phyloP scores from a whole-genome alignment of 306 rosid genomes.

The Gleditsia sinensis region DNA sequence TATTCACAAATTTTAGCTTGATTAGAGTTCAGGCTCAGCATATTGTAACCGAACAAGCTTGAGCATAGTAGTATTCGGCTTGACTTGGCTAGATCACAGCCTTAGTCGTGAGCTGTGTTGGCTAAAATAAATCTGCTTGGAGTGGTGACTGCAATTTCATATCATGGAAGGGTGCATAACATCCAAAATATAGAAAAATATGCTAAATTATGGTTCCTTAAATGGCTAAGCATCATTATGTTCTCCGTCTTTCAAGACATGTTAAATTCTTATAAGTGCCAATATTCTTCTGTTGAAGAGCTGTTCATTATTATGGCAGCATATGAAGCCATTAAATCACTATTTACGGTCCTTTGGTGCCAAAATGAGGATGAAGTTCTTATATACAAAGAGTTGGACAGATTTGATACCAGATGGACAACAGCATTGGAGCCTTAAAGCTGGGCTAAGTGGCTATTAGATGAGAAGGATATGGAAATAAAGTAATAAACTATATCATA shows the following conservation, averaged over 20 bases:
- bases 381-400: background rate
- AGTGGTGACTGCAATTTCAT: background rate
- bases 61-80: background rate
- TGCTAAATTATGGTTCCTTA: background rate
- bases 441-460: background rate
- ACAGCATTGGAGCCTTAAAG: constrained; percentile 3
- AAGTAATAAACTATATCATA: too few relatives aligned
- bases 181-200: background rate
- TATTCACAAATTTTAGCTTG: background rate
- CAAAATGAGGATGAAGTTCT: background rate
- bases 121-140: too few relatives aligned
- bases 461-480: background rate
- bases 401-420: background rate
- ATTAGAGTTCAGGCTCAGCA: background rate
- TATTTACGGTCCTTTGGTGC: background rate
- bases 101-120: background rate
- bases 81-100: background rate
- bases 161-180: background rate
- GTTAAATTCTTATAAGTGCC: background rate
- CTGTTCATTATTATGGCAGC: background rate
- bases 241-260: background rate
- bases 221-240: background rate
- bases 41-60: background rate
- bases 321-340: background rate
- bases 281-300: background rate